Evolutionary conservation across 139 green algal genomes (phyloP), one percentile per base, ranked within the genome.

Genomic region (Auxenochlorella pyrenoidosa): DNA sequence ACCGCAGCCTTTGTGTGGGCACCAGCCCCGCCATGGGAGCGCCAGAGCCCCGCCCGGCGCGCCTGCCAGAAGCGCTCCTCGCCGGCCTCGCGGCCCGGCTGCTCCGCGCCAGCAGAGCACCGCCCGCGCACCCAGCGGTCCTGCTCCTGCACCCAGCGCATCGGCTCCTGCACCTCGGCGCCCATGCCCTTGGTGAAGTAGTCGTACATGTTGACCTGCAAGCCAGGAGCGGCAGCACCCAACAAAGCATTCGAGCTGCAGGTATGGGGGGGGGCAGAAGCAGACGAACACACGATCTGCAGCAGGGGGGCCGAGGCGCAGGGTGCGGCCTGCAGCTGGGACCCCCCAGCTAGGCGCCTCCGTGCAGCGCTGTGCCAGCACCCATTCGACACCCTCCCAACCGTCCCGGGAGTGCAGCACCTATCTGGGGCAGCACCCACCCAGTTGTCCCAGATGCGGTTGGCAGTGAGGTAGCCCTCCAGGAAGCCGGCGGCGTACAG

Each of bases 401-500:
- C n/a, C n/a, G n/a, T n/a, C n/a, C n/a, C n/a, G n/a, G n/a, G n/a
- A n/a, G n/a, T n/a, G n/a, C n/a, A n/a, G n/a, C n/a, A n/a, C n/a
- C n/a, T n/a, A n/a, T n/a, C n/a, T 63, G 12, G 6, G 22, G 54
- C 54, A 63, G 54, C 54, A 63, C 54, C 54, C 51, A 83, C 78
- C 13, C 21, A 83, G 78, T n/a, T 83, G 78, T 83, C 78, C 78
- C 78, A 83, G 21, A 82, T 65, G 47, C 65, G 70, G 47, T 71
- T 10, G 2, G 78, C 78, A 0, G 78, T 83, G 16, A 96, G 70
- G 58, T 83, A 94, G 21, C 93, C 94, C 47, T 96, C 93, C 43
- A 95, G 32, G 75, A 90, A 96, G 38, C 94, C 94, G 66, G 93
- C 94, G 36, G 84, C 88, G 84, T 81, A 89, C 26, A 89, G n/a